Base-by-base conservation (phyloP, 108 stramenopile genomes). In the Aurantiochytrium sp. region DNA sequence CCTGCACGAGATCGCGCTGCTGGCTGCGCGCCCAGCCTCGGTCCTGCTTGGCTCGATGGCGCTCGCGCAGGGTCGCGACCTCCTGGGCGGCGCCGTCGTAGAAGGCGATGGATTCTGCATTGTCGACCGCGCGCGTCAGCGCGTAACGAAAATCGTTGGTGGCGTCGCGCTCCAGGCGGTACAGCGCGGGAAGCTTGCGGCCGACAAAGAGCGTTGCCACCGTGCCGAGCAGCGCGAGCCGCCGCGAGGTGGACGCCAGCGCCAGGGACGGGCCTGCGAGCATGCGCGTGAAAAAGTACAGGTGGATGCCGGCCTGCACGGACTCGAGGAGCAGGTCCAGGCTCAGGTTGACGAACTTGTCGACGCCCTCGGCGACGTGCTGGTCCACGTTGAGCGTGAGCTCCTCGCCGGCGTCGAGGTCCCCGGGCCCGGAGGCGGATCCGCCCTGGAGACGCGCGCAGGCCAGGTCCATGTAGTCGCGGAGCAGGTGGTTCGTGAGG, bases 341-440 rank as follows among this genome's bases (percentile, higher is more conserved):
- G 45, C 93, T 93, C 89, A 94, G 95, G 36, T 92, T 89, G 4
- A 96, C 97, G 88, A 97, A 98, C 68, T 95, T 89, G 10, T 94
- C 92, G 4, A 98, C 97, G 88, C 97, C 98, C 87, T 97, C 97
- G 3, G 96, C 91, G n/a, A 98, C 96, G 53, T 97, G 93, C 88
- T 98, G 98, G 90, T 98, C 98, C 8, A 97, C 96, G 88, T 97
- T 98, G 87, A 97, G 96, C 37, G 95, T 94, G 45, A 91, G 86
- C 69, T 55, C 68, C 24, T 54, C 17, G 37, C 50, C 45, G 42
- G 55, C 55, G 88, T 90, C 90, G 22, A 91, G 52, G 27, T 73
- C 32, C 36, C 90, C 90, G 53, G 88, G 90, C 52, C 37, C 69
- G 50, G n/a, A n/a, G n/a, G n/a, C n/a, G n/a, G n/a, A n/a, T n/a